Base-by-base conservation (phyloP, 371 early-diverging fungal species). In the Rhizopus sp. region DNA sequence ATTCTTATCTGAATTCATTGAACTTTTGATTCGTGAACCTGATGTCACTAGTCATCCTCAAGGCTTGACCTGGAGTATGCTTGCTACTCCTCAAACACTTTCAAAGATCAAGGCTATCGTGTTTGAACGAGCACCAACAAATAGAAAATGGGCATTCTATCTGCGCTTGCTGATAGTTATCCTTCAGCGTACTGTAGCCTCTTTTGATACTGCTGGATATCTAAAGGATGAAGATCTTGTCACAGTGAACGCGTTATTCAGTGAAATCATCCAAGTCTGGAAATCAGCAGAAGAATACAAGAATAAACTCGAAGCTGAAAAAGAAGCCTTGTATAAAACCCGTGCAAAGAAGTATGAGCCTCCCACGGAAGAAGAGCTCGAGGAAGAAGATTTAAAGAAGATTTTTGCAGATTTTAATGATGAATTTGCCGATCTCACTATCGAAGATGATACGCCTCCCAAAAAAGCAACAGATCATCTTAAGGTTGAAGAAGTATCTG, bases 361-460 rank as follows among this genome's bases (percentile, higher is more conserved):
- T 48, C 60, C 75, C 23, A 84, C 85, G 13, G 90, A 89, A 30
- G 92, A 91, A 55, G 89, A 88, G 38, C 72, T 82, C 1, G 89
- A 90, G 30, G 91, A 89, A 57, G 72, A 69, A 42, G 86, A 92
- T 50, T 72, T 91, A 53, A 75, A 72, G 47, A 85, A 87, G 55
- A 75, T 86, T 41, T 94, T 95, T 81, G 93, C 92, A 3, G 89
- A 90, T 58, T 90, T 84, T 61, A 76, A 81, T 23, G 81, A 85
- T 39, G 84, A 81, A 39, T 85, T 84, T 55, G 78, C 60, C 12
- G 80, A 77, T 53, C 52, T 79, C 17, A 40, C 35, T 23, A 16
- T 55, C n/a, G 70, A 84, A 64, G 64, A 68, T 42, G 32, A 60
- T 4, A 72, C 55, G 9, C 50, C 62, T 15, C 4, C 57, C 37